Base-by-base conservation (phyloP, 148 eudicot species). In the Diospyros lotus region DNA sequence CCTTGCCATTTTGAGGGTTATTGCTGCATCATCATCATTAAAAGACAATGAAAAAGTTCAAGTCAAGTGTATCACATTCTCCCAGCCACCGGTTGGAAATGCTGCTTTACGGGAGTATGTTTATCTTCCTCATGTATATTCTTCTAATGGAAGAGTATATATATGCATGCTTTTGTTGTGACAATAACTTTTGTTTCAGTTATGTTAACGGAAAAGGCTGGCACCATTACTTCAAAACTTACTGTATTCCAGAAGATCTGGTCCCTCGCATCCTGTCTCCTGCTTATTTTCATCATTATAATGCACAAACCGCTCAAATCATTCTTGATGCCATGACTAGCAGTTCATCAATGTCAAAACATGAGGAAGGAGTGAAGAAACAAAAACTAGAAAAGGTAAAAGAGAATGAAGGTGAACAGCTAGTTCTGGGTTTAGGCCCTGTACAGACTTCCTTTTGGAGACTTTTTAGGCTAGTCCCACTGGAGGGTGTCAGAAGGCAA, bases 31-130 rank as follows among this genome's bases (percentile, higher is more conserved):
- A 38, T 82, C 89, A 69, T 75, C 91, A 10, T 67, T 80, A 50
- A 91, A 89, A 88, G 94, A 90, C 79, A 72, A 74, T 78, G 93
- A 90, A 74, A 95, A 86, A 68, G 77, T 95, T 75, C 90, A 88
- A 78, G 97, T 95, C 78, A 93, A 91, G 86, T 95, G 99, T 81
- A 93, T 95, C 44, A 95, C 99, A 60, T 95, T 95, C 77, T 95
- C 99, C 80, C 99, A 95, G 89, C 99, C 99, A 66, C 97, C 99
- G 17, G 99, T 95, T 54, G 99, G 99, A 73, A 95, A 95, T 93
- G 94, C 99, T 58, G 94, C 96, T 78, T 89, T 95, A 63, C 86
- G 91, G 88, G 98, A 95, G 99, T 95, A 84, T 54, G 96, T 80
- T 73, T 60, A 58, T 44, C 70, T 65, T 54, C 53, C 53, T 58